Base-by-base conservation (phyloP, 169 alveolate species). In the Babesia caballi region DNA sequence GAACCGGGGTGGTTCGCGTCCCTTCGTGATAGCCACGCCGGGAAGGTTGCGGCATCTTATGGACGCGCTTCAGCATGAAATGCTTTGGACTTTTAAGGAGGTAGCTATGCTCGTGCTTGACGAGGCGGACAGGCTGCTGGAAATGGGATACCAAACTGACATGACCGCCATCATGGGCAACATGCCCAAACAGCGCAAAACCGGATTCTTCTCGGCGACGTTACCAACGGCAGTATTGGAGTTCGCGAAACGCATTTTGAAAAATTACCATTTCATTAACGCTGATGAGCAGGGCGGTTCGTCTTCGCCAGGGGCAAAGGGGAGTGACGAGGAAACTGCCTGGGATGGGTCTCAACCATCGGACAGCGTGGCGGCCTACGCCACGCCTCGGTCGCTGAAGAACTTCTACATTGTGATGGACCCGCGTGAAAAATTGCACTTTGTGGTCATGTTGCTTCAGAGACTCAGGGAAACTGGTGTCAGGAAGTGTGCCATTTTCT, bases 181-280 rank as follows among this genome's bases (percentile, higher is more conserved):
- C 28, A 52, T 96, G 35, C 99, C 99, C 17, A 96, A 93, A 69
- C 94, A 95, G 65, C 92, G 99, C 82, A 90, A 97, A 69, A 95
- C 98, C 9, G 98, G 98, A 0, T 67, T 96, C 47, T 96, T 94
- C 84, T 95, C 98, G 0, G 99, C 99, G 7, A 96, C 99, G 0
- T 47, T 81, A 56, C 54, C 83, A 2, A 36, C 40, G 6, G 84
- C 54, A 38, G 76, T 71, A 12, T 19, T 60, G 30, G 47, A 12
- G 7, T 73, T 81, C 9, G 70, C 83, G 8, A 69, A 71, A 32
- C 44, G 28, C 32, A 58, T 72, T 27, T 63, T 81, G 38, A 40
- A 50, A 27, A 78, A 44, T 27, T 74, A 59, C 46, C 44, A 65
- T 8, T 70, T 67, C 30, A 78, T 78, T 30, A 69, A 78, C 28